These are phyloP conservation scores for Boletus reticuloceps DNA, from an alignment of 768 basidiomycete genomes.

Conservation along the genomic window DNA sequence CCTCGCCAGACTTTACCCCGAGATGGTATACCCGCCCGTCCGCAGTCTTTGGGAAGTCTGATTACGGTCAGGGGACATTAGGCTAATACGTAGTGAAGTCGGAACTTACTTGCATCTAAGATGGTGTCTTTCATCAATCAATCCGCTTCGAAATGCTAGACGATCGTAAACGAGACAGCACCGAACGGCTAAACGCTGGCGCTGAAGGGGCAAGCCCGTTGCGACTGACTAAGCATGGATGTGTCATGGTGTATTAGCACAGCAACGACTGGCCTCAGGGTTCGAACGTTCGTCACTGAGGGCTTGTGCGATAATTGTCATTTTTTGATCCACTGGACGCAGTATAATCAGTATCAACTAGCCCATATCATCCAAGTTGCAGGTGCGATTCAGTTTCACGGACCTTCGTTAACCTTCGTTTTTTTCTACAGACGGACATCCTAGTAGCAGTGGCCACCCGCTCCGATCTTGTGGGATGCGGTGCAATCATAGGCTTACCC, in stretches of 20 bases:
- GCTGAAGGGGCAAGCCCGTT: not conserved
- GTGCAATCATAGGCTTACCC: not conserved
- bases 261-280: not conserved
- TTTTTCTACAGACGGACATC: not conserved
- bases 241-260: not conserved
- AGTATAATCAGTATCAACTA: not conserved
- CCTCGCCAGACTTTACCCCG: slow-evolving; percentile 70
- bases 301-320: too few species aligned
- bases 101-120: slow-evolving; percentile 63
- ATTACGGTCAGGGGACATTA: not conserved
- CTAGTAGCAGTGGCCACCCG: not conserved
- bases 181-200: not conserved
- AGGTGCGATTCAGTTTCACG: slow-evolving; percentile 2
- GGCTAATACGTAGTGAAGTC: not conserved
- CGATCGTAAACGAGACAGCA: not conserved
- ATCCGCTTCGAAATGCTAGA: not conserved
- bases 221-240: slow-evolving; percentile 5
- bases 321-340: not conserved
- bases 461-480: not conserved
- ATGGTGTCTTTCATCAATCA: slow-evolving; percentile 56
- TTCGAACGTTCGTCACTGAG: too few species aligned
- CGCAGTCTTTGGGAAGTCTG: slow-evolving; percentile 75
- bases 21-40: slow-evolving; percentile 80
- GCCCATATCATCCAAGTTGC: not conserved
- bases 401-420: not conserved